Evolutionary conservation across 345 rosid genomes (phyloP).

Genomic region (Heritiera fomes): DNA sequence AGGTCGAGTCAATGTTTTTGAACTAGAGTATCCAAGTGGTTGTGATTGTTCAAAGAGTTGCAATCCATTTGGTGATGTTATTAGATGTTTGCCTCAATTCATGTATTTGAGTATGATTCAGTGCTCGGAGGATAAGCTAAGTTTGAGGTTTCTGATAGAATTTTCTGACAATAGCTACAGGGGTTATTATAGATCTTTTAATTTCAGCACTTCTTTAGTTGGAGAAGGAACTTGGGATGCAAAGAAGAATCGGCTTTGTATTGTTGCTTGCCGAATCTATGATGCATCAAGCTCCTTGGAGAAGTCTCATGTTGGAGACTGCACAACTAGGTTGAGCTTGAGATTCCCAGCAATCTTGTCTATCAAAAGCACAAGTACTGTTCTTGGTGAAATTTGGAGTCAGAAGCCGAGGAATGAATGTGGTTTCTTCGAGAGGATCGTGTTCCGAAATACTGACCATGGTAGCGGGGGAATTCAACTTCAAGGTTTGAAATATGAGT

Average conservation of each 20-base stretch:
- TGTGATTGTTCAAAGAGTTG: constrained; percentile 27
- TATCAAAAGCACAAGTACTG: constrained; percentile 24
- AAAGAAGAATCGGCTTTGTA: constrained; percentile 31
- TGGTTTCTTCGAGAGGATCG: constrained; percentile 35
- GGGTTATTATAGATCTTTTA: constrained; percentile 4
- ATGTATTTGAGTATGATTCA: constrained; percentile 30
- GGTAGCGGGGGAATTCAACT: neutral
- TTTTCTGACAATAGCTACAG: neutral
- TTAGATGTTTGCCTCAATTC: constrained; percentile 24
- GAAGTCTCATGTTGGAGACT: constrained; percentile 40
- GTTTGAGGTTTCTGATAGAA: constrained; percentile 23
- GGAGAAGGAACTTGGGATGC: constrained; percentile 57
- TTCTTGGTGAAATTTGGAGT: constrained; percentile 41
- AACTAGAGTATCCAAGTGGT: constrained; percentile 20
- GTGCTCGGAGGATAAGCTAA: constrained; percentile 29
- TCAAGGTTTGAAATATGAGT: constrained; percentile 36
- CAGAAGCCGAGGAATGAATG: constrained; percentile 25
- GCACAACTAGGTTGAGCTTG: constrained; percentile 39
- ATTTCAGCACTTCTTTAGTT: constrained; percentile 26
- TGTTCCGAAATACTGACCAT: constrained; percentile 18
- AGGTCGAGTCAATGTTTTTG: constrained; percentile 12
- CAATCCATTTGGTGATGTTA: constrained; percentile 17
- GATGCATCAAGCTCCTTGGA: constrained; percentile 27
- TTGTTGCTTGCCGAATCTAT: constrained; percentile 35
- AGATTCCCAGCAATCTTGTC: constrained; percentile 39